Conservation (phyloP, 2,329 filamentous ascomycete genomes). For the Colletotrichum tabaci region DNA sequence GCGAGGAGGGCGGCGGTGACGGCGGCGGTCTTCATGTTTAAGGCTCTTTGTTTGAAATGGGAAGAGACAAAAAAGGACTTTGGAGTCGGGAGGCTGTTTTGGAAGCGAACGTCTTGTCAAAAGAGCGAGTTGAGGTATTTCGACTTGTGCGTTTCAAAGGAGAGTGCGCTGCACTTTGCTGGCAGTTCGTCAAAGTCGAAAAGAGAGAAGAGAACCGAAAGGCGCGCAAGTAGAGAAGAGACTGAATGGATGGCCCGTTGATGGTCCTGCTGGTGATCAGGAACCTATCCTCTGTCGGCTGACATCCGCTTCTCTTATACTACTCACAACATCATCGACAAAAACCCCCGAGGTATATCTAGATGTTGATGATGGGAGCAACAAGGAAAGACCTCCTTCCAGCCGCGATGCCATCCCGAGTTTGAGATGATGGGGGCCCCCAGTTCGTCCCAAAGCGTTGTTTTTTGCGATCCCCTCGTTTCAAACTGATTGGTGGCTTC, state of each 20-base stretch:
- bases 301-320: conserved; percentile 29
- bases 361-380: too few relatives aligned
- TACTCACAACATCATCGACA: too few relatives aligned
- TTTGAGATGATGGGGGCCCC: background rate
- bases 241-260: background rate
- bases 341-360: too few relatives aligned
- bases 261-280: conserved; percentile 9
- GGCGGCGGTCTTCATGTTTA: conserved; percentile 54
- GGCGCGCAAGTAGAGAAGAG: conserved; percentile 10
- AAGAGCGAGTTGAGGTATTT: background rate
- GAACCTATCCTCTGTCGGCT: background rate
- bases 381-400: background rate
- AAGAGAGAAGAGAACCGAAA: conserved; percentile 9
- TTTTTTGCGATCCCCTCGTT: conserved; percentile 34
- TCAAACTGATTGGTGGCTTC: conserved; percentile 39
- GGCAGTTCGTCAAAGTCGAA: conserved; percentile 7
- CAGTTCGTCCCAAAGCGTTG: conserved; percentile 32
- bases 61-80: too few relatives aligned
- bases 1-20: conserved; percentile 47
- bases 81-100: background rate
- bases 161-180: conserved; percentile 9
- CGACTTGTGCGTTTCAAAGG: background rate
- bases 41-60: background rate
- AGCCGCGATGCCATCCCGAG: conserved; percentile 23
- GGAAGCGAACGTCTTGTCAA: conserved; percentile 17